Conservation (phyloP, 2,329 filamentous ascomycete genomes). For the Stachybotrys elegans region DNA sequence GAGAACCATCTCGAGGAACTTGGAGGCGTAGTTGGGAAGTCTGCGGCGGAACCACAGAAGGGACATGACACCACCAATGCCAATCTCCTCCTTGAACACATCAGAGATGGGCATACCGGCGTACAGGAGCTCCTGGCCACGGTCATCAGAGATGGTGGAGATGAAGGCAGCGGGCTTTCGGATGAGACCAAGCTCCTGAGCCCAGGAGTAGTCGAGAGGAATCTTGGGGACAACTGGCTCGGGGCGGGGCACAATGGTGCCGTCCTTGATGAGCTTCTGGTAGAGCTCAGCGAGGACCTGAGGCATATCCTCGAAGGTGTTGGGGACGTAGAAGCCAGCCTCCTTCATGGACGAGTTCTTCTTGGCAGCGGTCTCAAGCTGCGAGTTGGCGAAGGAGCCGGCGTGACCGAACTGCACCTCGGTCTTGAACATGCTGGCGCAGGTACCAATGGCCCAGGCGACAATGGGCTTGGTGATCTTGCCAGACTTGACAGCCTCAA, state of each 20-base stretch:
- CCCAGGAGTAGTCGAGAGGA: slow-evolving; percentile 99
- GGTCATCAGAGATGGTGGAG: slow-evolving; percentile 98
- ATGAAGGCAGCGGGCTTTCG: slow-evolving; percentile 99
- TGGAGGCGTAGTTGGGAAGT: slow-evolving; percentile 91
- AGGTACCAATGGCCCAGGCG: slow-evolving; percentile 98
- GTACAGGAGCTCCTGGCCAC: slow-evolving; percentile 98
- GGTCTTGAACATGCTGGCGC: slow-evolving; percentile 99
- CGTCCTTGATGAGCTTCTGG: slow-evolving; percentile 78
- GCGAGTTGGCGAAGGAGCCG: slow-evolving; percentile 97
- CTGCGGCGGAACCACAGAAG: slow-evolving; percentile 99
- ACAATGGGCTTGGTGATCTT: slow-evolving; percentile 97
- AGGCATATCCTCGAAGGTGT: slow-evolving; percentile 96
- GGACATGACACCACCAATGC: slow-evolving; percentile 99
- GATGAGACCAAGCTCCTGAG: slow-evolving; percentile 97
- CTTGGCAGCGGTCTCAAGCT: slow-evolving; percentile 90
- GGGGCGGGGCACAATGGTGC: slow-evolving; percentile 76
- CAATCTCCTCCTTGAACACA: slow-evolving; percentile 97
- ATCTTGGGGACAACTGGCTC: slow-evolving; percentile 98
- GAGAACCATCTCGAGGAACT: slow-evolving; percentile 99
- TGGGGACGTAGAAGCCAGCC: slow-evolving; percentile 88
- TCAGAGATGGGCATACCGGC: slow-evolving; percentile 99
- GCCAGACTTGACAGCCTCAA: slow-evolving; percentile 93
- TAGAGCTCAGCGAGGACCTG: slow-evolving; percentile 73
- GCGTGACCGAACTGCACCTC: slow-evolving; percentile 99
- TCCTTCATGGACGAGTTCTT: slow-evolving; percentile 98